Conservation (phyloP, 805 yeast genomes). For the Yamadazyma insecticola region DNA sequence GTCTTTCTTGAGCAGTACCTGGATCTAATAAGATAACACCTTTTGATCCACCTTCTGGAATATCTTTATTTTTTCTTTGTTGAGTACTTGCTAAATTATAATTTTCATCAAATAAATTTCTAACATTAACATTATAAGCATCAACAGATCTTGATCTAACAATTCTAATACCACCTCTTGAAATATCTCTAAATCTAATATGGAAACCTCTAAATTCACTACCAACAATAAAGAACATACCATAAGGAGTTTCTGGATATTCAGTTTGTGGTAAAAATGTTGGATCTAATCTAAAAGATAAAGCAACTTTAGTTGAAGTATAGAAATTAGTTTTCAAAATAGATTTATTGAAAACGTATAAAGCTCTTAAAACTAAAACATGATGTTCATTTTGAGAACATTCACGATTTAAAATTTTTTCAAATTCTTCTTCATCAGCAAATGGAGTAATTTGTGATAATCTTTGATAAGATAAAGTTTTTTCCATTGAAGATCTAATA, state of each 20-base stretch:
- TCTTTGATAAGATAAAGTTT: conserved; percentile 84
- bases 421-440: conserved; percentile 70
- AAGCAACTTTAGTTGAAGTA: conserved; percentile 89
- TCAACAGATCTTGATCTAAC: conserved; percentile 84
- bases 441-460: conserved; percentile 73
- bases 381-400: conserved; percentile 80
- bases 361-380: conserved; percentile 72
- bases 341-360: conserved; percentile 78
- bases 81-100: conserved; percentile 94
- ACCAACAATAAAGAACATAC: conserved; percentile 94
- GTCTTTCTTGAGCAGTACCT: conserved; percentile 70
- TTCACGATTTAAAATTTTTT: conserved; percentile 57
- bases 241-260: conserved; percentile 90
- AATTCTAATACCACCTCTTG: conserved; percentile 97
- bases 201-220: conserved; percentile 97
- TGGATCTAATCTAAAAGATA: conserved; percentile 88
- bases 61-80: conserved; percentile 95
- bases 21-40: conserved; percentile 90
- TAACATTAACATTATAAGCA: conserved; percentile 77
- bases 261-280: conserved; percentile 77
- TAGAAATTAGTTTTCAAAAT: conserved; percentile 92
- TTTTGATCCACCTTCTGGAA: conserved; percentile 98
- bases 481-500: conserved; percentile 62
- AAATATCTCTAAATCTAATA: conserved; percentile 92
- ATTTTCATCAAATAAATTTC: conserved; percentile 92